These are phyloP conservation scores for Trichoderma sp. DNA, from an alignment of 2,329 filamentous ascomycete species.

Conservation along the genomic window DNA sequence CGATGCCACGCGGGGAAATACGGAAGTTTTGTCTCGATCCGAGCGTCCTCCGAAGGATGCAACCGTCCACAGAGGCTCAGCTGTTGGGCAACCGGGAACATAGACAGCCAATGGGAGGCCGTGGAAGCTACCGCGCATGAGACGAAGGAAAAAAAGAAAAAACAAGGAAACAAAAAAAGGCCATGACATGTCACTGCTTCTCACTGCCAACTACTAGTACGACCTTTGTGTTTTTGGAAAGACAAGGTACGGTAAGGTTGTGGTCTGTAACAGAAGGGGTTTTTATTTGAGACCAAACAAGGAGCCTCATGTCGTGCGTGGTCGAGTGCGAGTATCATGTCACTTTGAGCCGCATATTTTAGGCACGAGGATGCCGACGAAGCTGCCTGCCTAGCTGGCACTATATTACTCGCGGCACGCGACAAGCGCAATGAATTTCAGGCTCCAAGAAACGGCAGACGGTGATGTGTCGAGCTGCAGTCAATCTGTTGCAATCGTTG, in stretches of 20 bases:
- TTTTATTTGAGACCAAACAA: background rate
- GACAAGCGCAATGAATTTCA: background rate
- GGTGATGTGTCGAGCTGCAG: background rate
- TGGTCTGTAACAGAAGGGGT: background rate
- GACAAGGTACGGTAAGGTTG: background rate
- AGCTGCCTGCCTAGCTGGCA: background rate
- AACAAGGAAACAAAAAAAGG: background rate
- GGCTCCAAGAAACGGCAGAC: background rate
- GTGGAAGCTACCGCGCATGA: background rate
- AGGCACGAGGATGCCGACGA: background rate
- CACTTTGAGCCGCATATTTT: background rate
- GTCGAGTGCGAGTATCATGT: background rate
- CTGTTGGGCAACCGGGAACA: background rate
- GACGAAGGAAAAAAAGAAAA: background rate
- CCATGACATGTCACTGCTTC: background rate
- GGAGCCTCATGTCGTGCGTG: background rate
- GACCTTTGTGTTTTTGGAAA: background rate
- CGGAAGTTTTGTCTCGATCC: background rate
- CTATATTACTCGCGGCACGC: background rate
- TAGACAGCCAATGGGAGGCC: background rate
- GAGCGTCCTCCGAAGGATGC: constrained; percentile 2
- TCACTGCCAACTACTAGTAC: background rate
- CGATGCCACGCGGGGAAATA: background rate
- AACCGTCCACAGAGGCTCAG: background rate
- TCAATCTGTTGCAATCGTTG: background rate